Evolutionary conservation across 805 yeast genomes (phyloP), one percentile per base, ranked within the genome.

Genomic region (Lipomyces anomalus): DNA sequence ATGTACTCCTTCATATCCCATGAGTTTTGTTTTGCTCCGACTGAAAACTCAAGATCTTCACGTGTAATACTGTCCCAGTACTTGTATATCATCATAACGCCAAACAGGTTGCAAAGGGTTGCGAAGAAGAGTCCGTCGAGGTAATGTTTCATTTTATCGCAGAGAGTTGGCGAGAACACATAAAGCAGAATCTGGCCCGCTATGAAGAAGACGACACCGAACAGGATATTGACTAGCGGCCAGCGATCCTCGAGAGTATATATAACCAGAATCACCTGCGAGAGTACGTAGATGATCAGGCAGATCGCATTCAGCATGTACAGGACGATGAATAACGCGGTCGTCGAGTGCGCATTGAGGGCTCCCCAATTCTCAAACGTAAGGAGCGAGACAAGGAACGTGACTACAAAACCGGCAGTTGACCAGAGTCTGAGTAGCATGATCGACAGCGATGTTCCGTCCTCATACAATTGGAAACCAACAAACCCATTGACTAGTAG

Each of bases 51-150:
- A 57, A 90, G 78, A 63, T 92, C 97, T 59, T 90, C 97, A 46
- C 81, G 79, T 9, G 97, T 92, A 42, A 90, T 82, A 75, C 89
- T 87, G 60, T 89, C 97, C 96, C 97, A 90, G 57, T 80, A 86
- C 67, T 92, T 89, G 71, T 88, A 90, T 42, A 90, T 72, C 97
- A 92, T 90, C 95, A 92, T 88, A 44, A 84, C 68, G 3, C 95
- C 75, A 58, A 87, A 83, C 40, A 87, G 61, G 61, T 86, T 86
- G 61, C 95, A 77, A 29, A 87, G 58, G 22, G 92, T 76, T 26
- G 87, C 92, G 59, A 89, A 86, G 60, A 90, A 82, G 24, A 87
- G 65, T 1, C 97, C 97, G 61, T 90, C 98, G 20, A 87, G 72
- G 62, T 90, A 92, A 65, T 92, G 98, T 32, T 81, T 77, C 38